Evolutionary conservation across 2,329 filamentous ascomycete species (phyloP), one percentile per base, ranked within the genome.

Genomic region (Aspergillus phoenicis): DNA sequence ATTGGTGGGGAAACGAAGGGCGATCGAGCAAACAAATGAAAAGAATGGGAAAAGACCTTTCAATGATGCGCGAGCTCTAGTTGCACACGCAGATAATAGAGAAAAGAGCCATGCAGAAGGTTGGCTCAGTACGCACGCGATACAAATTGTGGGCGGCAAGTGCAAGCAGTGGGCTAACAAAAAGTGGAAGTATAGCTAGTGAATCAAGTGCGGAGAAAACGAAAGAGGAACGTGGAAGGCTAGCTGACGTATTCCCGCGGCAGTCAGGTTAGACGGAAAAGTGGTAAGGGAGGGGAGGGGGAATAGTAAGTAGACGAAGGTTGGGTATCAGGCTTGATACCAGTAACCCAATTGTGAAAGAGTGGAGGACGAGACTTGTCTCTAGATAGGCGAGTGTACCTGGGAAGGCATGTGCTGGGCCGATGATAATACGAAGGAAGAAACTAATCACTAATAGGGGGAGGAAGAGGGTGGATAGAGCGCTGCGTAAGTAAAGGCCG

Each of bases 91-190:
- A 62, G 58, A 58, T 26, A 17, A 57, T 61, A 58, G 58, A 47
- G 62, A 63, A 60, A 48, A 66, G 57, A 64, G 63, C 71, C 73
- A 75, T 75, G 60, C 73, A 74, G 67, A 55, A 64, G 53, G 54
- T 65, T 56, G 52, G 60, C 48, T 52, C 57, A 20, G 55, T 58
- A 60, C 62, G 68, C 68, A 71, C 71, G 68, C 71, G 70, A 71
- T 71, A 69, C 61, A 58, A 36, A 64, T 68, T 63, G 69, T 64
- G 66, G 64, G 62, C 58, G 58, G 55, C 48, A 52, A 47, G 33
- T 43, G 43, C 24, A 55, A 45, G 52, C 28, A 30, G 45, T 43
- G 52, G 15, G n/a, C 24, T 45, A 24, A 36, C 53, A 41, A 41
- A 43, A 45, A 30, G 63, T 59, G 62, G 58, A 48, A 59, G 55